Evolutionary conservation across 371 early-diverging fungal species (phyloP).

Genomic region (Funneliformis caledonium): DNA sequence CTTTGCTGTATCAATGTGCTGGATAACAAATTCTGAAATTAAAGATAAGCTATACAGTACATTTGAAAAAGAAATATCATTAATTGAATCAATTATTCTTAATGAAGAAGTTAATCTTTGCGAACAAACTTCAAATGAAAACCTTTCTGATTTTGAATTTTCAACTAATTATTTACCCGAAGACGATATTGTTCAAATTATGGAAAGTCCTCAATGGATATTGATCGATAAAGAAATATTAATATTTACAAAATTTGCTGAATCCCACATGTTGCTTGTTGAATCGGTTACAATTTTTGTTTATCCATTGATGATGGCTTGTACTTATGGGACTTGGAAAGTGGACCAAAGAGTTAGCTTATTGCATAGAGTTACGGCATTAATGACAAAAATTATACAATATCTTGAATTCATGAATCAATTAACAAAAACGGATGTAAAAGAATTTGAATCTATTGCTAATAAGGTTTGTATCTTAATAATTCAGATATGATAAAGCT

Average conservation of each 20-base stretch:
- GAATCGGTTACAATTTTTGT: conserved; percentile 10
- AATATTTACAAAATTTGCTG: conserved; percentile 17
- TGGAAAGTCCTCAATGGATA: conserved; percentile 37
- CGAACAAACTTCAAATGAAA: not conserved
- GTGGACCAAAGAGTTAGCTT: not conserved
- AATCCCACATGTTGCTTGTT: conserved; percentile 11
- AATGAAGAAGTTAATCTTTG: not conserved
- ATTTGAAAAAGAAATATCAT: conserved; percentile 35
- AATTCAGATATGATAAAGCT: not conserved
- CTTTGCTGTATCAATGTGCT: conserved; percentile 1
- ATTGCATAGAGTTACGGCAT: not conserved
- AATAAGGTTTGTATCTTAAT: conserved; percentile 8
- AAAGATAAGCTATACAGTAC: not conserved
- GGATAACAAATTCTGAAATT: not conserved
- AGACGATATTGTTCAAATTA: conserved; percentile 30
- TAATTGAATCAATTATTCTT: conserved; percentile 37
- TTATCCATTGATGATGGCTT: conserved; percentile 40
- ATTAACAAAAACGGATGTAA: not conserved
- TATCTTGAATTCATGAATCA: conserved; percentile 24
- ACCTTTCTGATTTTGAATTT: not conserved
- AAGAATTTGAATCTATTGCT: conserved; percentile 21
- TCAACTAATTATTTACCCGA: conserved; percentile 6
- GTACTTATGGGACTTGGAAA: conserved; percentile 28
- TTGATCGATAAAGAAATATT: conserved; percentile 34
- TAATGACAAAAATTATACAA: conserved; percentile 22